Evolutionary conservation across 768 basidiomycete species (phyloP), one percentile per base, ranked within the genome.

Genomic region (Calocera cornea): DNA sequence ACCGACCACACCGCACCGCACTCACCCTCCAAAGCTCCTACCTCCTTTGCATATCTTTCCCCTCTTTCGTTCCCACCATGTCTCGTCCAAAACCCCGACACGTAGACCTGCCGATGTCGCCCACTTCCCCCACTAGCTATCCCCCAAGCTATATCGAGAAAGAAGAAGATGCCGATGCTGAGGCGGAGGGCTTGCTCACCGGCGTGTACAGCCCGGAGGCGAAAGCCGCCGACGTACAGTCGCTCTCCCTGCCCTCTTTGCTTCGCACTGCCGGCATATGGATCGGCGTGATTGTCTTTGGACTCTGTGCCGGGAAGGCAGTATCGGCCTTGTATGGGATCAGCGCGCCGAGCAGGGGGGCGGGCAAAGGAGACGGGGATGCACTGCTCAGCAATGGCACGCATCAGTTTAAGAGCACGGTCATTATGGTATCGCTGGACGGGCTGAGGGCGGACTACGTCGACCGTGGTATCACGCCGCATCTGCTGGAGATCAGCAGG

Each of bases 381-480:
- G 44, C 29, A 29, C 22, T 69, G 16, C 22, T 70, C 66, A 89
- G 85, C 1, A 95, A 94, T 72, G 92, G 92, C 34, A 94, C 92
- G 1, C 88, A 92, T 71, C 81, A 85, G 47, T 94, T 87, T 77
- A 88, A 83, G 77, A 82, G 84, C 70, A 94, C 90, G 0, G 89
- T 92, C 8, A 74, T 95, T 22, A 82, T 95, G 66, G 85, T 95
- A 2, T 93, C 91, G 33, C 90, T 95, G 38, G 93, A 95, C 72
- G 92, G 92, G 0, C 77, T 95, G 36, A 81, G 89, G 66, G 90
- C 92, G 38, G 90, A 90, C 74, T 95, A 95, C 73, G 81, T 95
- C 29, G 90, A 93, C 74, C 82, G 90, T 64, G 90, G 89, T 0
- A 75, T 94, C 44, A 94, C 92, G 0, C 92, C 92, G 0, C 87